Base-by-base conservation (phyloP, 2,329 filamentous ascomycete genomes). In the Bipolaris victoriae region DNA sequence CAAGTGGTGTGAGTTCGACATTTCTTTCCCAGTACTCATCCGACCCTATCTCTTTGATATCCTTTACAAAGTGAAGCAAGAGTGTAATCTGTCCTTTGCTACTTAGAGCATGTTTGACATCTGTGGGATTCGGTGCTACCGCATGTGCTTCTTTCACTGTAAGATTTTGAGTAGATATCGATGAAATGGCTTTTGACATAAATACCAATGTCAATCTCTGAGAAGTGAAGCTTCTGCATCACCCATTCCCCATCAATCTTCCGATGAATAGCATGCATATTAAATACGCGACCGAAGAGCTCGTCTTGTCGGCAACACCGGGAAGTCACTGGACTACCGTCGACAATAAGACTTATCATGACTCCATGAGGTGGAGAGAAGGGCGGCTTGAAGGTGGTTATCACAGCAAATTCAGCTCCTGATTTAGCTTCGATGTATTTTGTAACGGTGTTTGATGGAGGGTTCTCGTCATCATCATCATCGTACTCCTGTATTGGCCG, bases 381-480 rank as follows among this genome's bases (percentile, higher is more conserved):
- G 1, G 52, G 36, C 0, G 3, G 11, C 24, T 15, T 54, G 43
- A 59, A 57, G 4, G 1, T 22, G 22, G 15, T 20, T 26, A 22
- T 50, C 9, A 62, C 24, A 5, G 29, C 33, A 18, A 64, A 60
- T 2, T 52, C 22, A 4, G 47, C 35, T 1, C 43, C 56, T 7
- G 53, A 49, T 26, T 44, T 36, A 10, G 56, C 59, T 22, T 60
- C 59, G 4, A 60, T 29, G 39, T 62, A 62, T 47, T 55, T 60
- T 3, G 54, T 58, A 5, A 54, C 16, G 13, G 40, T 16, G 1
- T 55, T 50, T 1, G 35, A 40, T 16, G 48, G 3, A 4, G 26
- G 7, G 5, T 16, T 6, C 3, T 47, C 35, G 3, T 60, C 49
- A 2, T 37, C 35, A 11, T 64, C 57, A 10, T 62, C 52, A 26